Percentiles rank a stretch among this genome's conserved stretches.
Evolutionary conservation across 2,329 filamentous ascomycete species (phyloP).

Genomic region (Fusarium nygamai): DNA sequence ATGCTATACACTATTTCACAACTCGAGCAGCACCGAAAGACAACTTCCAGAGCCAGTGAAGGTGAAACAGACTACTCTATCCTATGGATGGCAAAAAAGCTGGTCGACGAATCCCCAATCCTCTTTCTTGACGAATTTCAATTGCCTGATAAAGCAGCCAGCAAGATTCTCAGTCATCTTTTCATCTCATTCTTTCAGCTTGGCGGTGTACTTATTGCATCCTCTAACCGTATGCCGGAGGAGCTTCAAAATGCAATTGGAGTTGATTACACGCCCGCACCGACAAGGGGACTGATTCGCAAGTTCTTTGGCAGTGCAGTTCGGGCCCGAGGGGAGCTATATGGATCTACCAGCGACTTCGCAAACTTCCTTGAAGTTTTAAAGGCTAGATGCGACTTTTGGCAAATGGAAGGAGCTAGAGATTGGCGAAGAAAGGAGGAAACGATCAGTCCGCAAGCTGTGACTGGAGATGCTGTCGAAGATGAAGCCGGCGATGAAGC

Average conservation of each 20-base stretch:
- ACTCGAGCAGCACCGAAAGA: constrained; percentile 71
- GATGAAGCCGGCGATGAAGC: background rate
- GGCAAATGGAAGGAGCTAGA: constrained; percentile 80
- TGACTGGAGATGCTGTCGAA: background rate
- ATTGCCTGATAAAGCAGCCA: constrained; percentile 79
- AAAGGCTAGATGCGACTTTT: constrained; percentile 81
- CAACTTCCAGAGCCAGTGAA: constrained; percentile 31
- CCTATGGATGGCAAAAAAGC: constrained; percentile 78
- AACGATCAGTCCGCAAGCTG: constrained; percentile 4
- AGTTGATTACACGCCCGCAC: constrained; percentile 69
- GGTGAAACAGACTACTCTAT: constrained; percentile 68
- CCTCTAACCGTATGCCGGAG: constrained; percentile 85
- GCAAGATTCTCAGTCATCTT: constrained; percentile 81
- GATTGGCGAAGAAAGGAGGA: constrained; percentile 74
- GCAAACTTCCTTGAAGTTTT: constrained; percentile 79
- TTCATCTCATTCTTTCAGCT: constrained; percentile 85
- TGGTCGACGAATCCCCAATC: constrained; percentile 78
- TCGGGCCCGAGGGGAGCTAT: constrained; percentile 58
- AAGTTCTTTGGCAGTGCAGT: constrained; percentile 57
- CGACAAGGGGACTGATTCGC: constrained; percentile 61
- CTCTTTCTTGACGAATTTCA: constrained; percentile 87
- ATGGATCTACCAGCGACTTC: constrained; percentile 75
- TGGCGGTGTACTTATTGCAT: constrained; percentile 81
- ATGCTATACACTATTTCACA: constrained; percentile 82
- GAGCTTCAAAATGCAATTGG: constrained; percentile 81